A percentile compares a stretch with the other conserved stretches of the same genome.
These are phyloP conservation scores for Endoconidiophora polonica DNA, from an alignment of 2,329 filamentous ascomycete genomes.

Conservation along the genomic window DNA sequence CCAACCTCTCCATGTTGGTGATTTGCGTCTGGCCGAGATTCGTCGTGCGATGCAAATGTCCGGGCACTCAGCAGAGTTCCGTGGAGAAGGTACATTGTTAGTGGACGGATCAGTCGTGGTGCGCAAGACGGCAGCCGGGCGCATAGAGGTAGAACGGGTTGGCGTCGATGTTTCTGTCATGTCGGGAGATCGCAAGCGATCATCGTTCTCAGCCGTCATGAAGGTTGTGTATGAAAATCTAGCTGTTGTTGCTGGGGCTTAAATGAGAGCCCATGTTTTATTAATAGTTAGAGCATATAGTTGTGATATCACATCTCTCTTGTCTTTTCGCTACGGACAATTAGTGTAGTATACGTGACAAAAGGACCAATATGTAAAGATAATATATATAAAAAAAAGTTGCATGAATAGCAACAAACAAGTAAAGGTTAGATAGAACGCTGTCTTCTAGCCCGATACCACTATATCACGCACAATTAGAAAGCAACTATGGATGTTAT, in stretches of 20 bases:
- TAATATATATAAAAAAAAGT: background rate
- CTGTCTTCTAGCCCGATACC: background rate
- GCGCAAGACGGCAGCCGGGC: conserved; percentile 70
- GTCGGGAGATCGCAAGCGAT: conserved; percentile 21
- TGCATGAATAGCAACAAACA: background rate
- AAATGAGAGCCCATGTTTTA: background rate
- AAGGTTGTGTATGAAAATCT: conserved; percentile 85
- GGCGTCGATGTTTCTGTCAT: conserved; percentile 23
- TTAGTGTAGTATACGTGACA: too few relatives aligned
- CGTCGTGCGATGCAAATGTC: conserved; percentile 65
- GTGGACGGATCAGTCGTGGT: conserved; percentile 82
- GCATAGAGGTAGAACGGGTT: conserved; percentile 72
- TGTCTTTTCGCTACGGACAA: background rate
- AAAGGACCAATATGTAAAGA: too few relatives aligned
- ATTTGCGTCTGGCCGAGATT: conserved; percentile 75
- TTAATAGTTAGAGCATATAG: background rate
- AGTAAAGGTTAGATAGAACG: background rate
- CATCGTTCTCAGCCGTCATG: conserved; percentile 75
- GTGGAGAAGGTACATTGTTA: conserved; percentile 79
- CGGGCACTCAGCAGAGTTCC: conserved; percentile 79
- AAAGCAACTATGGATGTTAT: background rate
- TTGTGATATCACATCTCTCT: too few relatives aligned
- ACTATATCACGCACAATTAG: background rate
- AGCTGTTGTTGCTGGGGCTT: conserved; percentile 58
- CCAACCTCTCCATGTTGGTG: conserved; percentile 85